Conservation (phyloP, 441 rosid genomes). For the Gossypium lobatum region DNA sequence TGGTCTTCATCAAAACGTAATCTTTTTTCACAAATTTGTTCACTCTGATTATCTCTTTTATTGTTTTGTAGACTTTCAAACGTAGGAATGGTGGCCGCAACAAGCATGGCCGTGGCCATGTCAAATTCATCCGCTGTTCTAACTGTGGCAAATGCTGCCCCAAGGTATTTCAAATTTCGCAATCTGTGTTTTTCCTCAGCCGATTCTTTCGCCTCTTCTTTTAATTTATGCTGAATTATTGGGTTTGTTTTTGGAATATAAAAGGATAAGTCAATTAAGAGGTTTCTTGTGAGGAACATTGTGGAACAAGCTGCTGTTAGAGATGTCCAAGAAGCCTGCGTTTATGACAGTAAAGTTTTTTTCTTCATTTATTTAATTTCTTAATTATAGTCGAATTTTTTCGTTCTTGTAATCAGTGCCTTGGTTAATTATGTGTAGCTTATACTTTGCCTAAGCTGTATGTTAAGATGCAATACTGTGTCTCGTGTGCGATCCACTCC, state of each 20-base stretch:
- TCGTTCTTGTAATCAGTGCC: background rate
- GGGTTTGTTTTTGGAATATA: background rate
- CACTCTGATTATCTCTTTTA: background rate
- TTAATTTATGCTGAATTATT: background rate
- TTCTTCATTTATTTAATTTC: background rate
- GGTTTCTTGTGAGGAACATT: conserved; percentile 74
- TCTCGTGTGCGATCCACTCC: background rate
- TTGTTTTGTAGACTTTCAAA: conserved; percentile 54
- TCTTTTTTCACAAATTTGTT: background rate
- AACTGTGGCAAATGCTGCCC: conserved; percentile 95
- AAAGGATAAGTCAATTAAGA: conserved; percentile 47
- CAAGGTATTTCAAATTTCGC: conserved; percentile 35
- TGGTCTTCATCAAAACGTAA: background rate
- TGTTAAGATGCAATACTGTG: background rate
- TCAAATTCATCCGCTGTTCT: conserved; percentile 84
- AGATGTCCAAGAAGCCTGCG: conserved; percentile 73
- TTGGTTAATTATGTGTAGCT: background rate
- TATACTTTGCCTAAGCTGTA: background rate
- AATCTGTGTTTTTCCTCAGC: background rate
- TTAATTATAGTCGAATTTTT: background rate
- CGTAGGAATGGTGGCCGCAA: conserved; percentile 87
- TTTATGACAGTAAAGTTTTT: conserved; percentile 42
- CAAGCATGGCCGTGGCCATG: conserved; percentile 95
- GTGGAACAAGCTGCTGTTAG: conserved; percentile 78
- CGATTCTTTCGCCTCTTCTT: background rate